Evolutionary conservation across 352 stramenopile species (phyloP), one percentile per base, ranked within the genome.

Genomic region (Blastocystis sp.): DNA sequence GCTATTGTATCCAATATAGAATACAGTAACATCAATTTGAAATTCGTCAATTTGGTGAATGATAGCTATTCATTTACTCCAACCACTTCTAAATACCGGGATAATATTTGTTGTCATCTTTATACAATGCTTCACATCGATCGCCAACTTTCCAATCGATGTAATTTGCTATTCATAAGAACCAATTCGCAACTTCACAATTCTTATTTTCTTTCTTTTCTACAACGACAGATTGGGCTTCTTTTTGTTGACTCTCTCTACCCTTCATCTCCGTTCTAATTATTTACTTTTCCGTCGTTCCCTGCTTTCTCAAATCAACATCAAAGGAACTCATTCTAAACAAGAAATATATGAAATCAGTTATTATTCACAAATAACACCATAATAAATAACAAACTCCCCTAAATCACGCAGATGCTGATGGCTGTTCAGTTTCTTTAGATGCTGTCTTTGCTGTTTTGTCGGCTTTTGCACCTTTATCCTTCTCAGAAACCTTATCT

Each of bases 101-200:
- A 30, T 79, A 79, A 53, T 79, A 79, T 57, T 79, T 79, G 44
- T 79, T 79, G 27, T 79, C 68, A n/a, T 79, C 68, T 53, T 79
- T 79, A 40, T 79, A 79, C 4, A 79, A 53, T 15, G 68, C 68
- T 37, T 79, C 68, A 59, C 68, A 79, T 15, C 68, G 68, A 48
- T 79, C 68, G 11, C 68, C 68, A 11, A 79, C 42, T 30, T 35
- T 56, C 68, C 68, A 79, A 17, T 79, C 68, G n/a, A 79, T 35
- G 37, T 59, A 79, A n/a, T 53, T 40, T 7, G 68, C 68, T 79
- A 60, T 27, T 37, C 2, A 22, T 44, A 22, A 60, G 59, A 15
- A 15, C 0, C 37, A 2, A 35, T 22, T 79, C 9, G 0, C 37
- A 30, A 19, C 1, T 4, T 11, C 51, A 79, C 68, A 37, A 15